phyloP scores from a whole-genome alignment of 305 asterid species.

The Withania somnifera region DNA sequence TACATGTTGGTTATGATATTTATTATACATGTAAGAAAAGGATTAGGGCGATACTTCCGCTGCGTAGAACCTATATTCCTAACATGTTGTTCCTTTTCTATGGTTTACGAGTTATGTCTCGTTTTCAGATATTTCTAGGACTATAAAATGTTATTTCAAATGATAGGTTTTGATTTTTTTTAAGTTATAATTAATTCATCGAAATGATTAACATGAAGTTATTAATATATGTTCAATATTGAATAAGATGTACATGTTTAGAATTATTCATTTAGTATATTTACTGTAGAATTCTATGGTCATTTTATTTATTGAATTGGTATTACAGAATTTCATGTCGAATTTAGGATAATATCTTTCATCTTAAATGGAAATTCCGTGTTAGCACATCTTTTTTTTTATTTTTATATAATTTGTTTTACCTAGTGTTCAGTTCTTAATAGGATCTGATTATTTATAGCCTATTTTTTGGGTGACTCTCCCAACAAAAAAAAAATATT shows the following conservation, averaged over 20 bases:
- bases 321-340: neutral
- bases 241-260: neutral
- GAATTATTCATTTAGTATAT: neutral
- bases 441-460: no score
- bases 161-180: neutral
- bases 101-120: neutral
- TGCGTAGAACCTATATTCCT: no score
- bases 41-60: neutral
- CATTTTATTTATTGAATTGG: no score
- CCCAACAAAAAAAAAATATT: no score
- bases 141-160: neutral
- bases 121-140: neutral
- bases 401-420: no score
- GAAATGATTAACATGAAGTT: neutral
- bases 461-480: no score
- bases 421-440: no score
- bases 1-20: no score
- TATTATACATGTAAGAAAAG: neutral
- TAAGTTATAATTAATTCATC: neutral
- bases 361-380: no score
- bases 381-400: no score
- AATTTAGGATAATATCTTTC: neutral
- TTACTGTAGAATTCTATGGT: no score
- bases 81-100: neutral
- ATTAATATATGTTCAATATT: neutral